phyloP scores from a whole-genome alignment of 805 yeast genomes.

The Kuraishia capsulata region DNA sequence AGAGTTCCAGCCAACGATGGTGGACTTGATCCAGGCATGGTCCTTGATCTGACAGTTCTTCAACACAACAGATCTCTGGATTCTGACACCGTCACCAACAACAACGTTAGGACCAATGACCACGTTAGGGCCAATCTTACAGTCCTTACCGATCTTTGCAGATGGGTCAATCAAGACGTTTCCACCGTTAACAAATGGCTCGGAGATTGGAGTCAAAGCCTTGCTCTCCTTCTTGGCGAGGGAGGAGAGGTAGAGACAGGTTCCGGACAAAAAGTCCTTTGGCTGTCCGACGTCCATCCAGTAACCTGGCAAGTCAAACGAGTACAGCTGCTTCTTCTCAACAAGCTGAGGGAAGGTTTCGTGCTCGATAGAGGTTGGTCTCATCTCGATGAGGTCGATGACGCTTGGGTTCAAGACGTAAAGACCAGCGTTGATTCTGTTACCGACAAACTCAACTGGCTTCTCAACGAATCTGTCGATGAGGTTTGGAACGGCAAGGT shows the following conservation, averaged over 20 bases:
- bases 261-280: conserved; percentile 97
- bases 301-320: conserved; percentile 97
- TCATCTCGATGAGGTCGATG: conserved; percentile 91
- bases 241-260: conserved; percentile 83
- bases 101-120: conserved; percentile 94
- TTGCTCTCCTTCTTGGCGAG: conserved; percentile 73
- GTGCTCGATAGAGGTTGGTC: conserved; percentile 98
- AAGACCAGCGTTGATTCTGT: conserved; percentile 99
- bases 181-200: conserved; percentile 75
- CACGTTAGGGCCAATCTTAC: conserved; percentile 97
- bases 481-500: conserved; percentile 88
- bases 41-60: conserved; percentile 88
- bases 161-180: conserved; percentile 92
- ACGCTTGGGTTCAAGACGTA: conserved; percentile 97
- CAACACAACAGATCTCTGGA: conserved; percentile 89
- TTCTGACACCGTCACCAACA: conserved; percentile 98
- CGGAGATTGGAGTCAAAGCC: conserved; percentile 49
- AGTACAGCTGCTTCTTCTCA: conserved; percentile 78
- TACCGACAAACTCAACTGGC: conserved; percentile 99
- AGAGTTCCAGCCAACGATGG: conserved; percentile 99
- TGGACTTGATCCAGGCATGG: conserved; percentile 95
- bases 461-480: conserved; percentile 98
- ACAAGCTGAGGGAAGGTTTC: conserved; percentile 98
- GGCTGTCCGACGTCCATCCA: conserved; percentile 99
- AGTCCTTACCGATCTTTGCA: conserved; percentile 85